Conservation (phyloP, 345 rosid genomes). For the Citrus hindsii region DNA sequence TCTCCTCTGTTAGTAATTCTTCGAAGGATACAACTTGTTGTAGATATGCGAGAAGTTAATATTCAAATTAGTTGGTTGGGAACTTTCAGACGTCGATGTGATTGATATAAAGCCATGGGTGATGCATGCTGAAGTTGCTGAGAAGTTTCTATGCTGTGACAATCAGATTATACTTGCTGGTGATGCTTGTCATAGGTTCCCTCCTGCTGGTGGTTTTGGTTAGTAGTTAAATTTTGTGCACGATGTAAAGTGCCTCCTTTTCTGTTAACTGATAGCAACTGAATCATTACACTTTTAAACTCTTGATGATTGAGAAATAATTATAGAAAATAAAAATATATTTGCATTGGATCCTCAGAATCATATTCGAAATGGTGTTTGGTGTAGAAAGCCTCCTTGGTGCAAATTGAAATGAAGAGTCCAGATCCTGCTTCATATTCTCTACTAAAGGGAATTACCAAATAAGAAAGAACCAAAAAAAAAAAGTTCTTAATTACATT, state of each 20-base stretch:
- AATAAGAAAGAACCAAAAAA: too few species aligned
- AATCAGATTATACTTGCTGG: slow-evolving; percentile 75
- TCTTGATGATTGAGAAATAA: not conserved
- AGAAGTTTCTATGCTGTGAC: slow-evolving; percentile 55
- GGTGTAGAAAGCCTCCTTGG: not conserved
- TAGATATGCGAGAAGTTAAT: slow-evolving; percentile 85
- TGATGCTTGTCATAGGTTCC: slow-evolving; percentile 96
- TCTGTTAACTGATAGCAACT: not conserved
- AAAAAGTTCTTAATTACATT: not conserved
- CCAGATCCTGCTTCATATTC: not conserved
- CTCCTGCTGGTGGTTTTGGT: slow-evolving; percentile 99
- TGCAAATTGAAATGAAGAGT: not conserved
- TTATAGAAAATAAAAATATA: not conserved
- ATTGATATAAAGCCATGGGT: slow-evolving; percentile 92
- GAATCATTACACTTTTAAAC: not conserved
- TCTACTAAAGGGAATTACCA: not conserved
- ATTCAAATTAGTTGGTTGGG: slow-evolving; percentile 74
- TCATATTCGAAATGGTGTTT: not conserved
- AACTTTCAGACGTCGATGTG: slow-evolving; percentile 74
- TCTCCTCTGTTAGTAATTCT: slow-evolving; percentile 15
- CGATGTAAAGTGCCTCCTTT: not conserved
- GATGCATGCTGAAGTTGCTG: slow-evolving; percentile 99
- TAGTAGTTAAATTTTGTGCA: slow-evolving; percentile 22
- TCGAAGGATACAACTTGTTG: slow-evolving; percentile 42
- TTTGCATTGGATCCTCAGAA: not conserved